A percentile compares a stretch with the other conserved stretches of the same genome.
These are phyloP conservation scores for Xenoacremonium recifei DNA, from an alignment of 2,329 filamentous ascomycete genomes.

Conservation along the genomic window DNA sequence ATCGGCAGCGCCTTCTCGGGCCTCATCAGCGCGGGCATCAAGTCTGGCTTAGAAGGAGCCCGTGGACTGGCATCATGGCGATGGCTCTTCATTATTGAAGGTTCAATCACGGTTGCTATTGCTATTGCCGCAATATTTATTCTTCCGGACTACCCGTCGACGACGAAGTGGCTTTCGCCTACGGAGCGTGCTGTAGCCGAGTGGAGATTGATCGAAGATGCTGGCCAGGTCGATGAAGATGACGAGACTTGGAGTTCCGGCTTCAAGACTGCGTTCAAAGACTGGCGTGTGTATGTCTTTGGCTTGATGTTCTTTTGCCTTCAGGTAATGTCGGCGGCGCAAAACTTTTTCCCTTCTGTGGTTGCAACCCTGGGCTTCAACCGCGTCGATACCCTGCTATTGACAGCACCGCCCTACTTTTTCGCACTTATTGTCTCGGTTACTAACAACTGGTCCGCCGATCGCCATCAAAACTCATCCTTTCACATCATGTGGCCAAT, in stretches of 20 bases:
- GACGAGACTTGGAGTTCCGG: constrained; percentile 9
- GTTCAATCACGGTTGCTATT: constrained; percentile 7
- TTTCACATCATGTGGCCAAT: too few species aligned
- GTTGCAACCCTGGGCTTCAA: too few species aligned
- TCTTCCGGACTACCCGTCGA: constrained; percentile 8
- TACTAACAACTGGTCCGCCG: too few species aligned
- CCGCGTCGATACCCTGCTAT: too few species aligned
- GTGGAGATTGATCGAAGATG: constrained; percentile 9
- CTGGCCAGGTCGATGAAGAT: constrained; percentile 11
- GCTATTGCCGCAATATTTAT: constrained; percentile 3
- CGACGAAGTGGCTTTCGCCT: constrained; percentile 8
- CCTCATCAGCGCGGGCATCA: constrained; percentile 9
- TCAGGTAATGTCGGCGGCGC: too few species aligned
- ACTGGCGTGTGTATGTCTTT: constrained; percentile 11
- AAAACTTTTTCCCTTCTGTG: too few species aligned
- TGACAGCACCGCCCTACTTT: too few species aligned
- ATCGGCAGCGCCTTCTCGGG: constrained; percentile 9
- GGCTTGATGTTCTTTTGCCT: constrained; percentile 12
- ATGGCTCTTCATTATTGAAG: too few species aligned
- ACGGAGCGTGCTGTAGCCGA: constrained; percentile 10
- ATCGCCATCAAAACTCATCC: too few species aligned
- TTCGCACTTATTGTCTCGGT: too few species aligned
- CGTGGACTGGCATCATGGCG: constrained; percentile 8
- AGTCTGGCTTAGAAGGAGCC: constrained; percentile 7
- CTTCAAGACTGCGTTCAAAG: constrained; percentile 11